Base-by-base conservation (phyloP, 2,329 filamentous ascomycete species). In the Pseudocercospora crystallina region DNA sequence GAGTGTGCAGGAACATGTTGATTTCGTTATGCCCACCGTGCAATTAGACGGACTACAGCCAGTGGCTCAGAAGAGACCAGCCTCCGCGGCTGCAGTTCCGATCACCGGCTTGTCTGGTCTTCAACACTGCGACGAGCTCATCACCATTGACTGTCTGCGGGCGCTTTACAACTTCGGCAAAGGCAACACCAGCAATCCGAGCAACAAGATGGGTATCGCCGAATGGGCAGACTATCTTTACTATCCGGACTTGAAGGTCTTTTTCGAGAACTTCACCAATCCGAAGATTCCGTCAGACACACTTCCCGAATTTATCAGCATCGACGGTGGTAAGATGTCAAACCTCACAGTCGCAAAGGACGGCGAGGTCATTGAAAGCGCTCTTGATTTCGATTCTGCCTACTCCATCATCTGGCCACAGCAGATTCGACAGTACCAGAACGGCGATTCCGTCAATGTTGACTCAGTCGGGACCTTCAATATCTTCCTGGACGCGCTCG, bases 11-110 rank as follows among this genome's bases (percentile, higher is more conserved):
- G 56, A 69, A 9, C 76, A 81, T 50, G 69, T 82, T 44, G 79
- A 82, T 65, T 82, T 81, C 62, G 74, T 83, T 33, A 81, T 75
- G 0, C 80, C 80, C 0, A 79, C 78, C 10, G 74, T 80, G 54
- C 78, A 77, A 54, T 69, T 82, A 15, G 56, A 53, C 38, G 47
- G 62, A 71, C 59, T 74, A 67, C 57, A 63, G 56, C 44, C 45
- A 10, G 43, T 40, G 8, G 26, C 43, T 1, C 39, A 49, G 34
- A 43, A 26, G 8, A 13, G 10, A 11, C 17, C 38, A n/a, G 43
- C 30, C 12, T 26, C 20, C 20, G 20, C 20, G 3, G 20, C 7
- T 7, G 31, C 43, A 40, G 40, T 5, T 17, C n/a, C n/a, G n/a
- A n/a, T 55, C 36, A 52, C 43, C 30, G 58, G 56, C 32, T 47